Base-by-base conservation (phyloP, 2,329 filamentous ascomycete species). In the Neodidymelliopsis sp. region DNA sequence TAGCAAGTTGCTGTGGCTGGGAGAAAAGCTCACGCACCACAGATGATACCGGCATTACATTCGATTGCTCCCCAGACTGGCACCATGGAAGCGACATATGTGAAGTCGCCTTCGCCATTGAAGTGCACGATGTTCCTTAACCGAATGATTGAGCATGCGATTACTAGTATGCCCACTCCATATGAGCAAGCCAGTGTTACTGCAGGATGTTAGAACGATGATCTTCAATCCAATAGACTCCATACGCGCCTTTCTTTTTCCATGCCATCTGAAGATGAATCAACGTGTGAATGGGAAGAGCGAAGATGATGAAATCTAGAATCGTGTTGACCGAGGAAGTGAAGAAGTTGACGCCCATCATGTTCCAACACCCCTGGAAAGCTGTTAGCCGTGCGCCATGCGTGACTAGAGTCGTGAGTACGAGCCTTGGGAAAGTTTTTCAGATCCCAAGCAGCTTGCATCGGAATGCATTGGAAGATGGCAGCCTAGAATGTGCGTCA, bases 41-140 rank as follows among this genome's bases (percentile, higher is more conserved):
- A 41, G 27, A 41, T 33, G 19, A 41, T 41, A 22, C 38, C 28
- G 9, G 38, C 38, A 11, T 33, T 41, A 19, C 28, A 41, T 11
- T 41, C 28, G 13, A 41, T 22, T 1, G 29, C 38, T 6, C 38
- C 38, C 38, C 25, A 41, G 4, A 41, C 28, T 23, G 28, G 38
- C 10, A 41, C 38, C 28, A 41, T 41, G 3, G 18, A 31, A 2
- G 38, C 38, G 6, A 23, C 27, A 10, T 15, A 41, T 10, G 38
- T 41, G 12, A 41, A 41, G 19, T 41, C 28, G 11, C 27, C 38
- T 20, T 23, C 20, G 11, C 38, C 28, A 19, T 41, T 41, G 19
- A 41, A 41, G 11, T 31, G n/a, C n/a, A 41, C 20, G 4, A 41
- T 41, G 11, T 41, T 41, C 12, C 27, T 30, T 6, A 41, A n/a